phyloP scores from a whole-genome alignment of 768 basidiomycete species.

The Lyophyllum atratum region DNA sequence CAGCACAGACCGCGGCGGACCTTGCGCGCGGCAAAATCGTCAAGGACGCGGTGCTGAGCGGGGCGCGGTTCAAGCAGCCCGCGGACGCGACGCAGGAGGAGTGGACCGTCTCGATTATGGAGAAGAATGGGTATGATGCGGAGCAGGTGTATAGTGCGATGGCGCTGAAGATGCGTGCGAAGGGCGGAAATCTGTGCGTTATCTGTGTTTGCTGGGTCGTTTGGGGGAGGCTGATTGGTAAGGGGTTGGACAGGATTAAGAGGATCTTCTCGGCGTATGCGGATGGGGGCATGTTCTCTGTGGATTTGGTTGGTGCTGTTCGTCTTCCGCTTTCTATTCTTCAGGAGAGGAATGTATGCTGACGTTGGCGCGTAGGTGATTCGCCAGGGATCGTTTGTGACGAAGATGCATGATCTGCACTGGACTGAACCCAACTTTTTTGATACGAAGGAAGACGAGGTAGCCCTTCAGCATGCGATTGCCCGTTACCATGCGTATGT shows the following conservation, averaged over 20 bases:
- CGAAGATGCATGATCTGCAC: slow-evolving; percentile 49
- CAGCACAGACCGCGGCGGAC: background rate
- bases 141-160: background rate
- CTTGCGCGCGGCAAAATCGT: background rate
- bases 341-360: background rate
- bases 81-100: background rate
- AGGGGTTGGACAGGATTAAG: slow-evolving; percentile 26
- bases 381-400: slow-evolving; percentile 55
- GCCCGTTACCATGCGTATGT: slow-evolving; percentile 61
- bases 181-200: slow-evolving; percentile 12
- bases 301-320: slow-evolving; percentile 61
- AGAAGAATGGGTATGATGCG: background rate
- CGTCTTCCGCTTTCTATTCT: background rate
- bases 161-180: background rate
- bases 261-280: slow-evolving; percentile 53
- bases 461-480: slow-evolving; percentile 48
- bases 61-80: background rate
- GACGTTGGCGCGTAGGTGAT: slow-evolving; percentile 38
- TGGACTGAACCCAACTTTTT: slow-evolving; percentile 53
- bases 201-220: background rate
- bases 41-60: slow-evolving; percentile 1
- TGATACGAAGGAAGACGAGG: slow-evolving; percentile 32
- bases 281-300: slow-evolving; percentile 53
- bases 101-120: slow-evolving; percentile 6
- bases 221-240: background rate